phyloP scores from a whole-genome alignment of 495 filamentous ascomycete species.

The Lophium mytilinum region DNA sequence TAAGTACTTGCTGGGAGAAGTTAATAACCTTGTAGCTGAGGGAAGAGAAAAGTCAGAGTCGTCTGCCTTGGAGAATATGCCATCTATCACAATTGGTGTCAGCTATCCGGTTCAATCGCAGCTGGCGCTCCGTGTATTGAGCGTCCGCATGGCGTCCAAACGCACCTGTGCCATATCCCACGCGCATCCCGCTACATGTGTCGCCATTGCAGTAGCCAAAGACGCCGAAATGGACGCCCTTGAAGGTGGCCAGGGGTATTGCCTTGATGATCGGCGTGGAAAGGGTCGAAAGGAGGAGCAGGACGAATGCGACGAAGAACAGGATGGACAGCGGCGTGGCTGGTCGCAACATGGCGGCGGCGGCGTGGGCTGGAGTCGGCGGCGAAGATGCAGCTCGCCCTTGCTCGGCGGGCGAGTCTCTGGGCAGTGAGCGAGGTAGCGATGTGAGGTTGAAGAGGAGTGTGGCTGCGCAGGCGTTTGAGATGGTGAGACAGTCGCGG shows the following conservation, averaged over 20 bases:
- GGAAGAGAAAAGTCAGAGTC: constrained; percentile 65
- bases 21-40: constrained; percentile 41
- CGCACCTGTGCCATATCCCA: constrained; percentile 84
- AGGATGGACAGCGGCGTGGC: constrained; percentile 86
- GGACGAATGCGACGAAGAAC: constrained; percentile 74
- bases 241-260: constrained; percentile 72
- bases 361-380: constrained; percentile 6
- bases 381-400: constrained; percentile 17
- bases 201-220: constrained; percentile 73
- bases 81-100: constrained; percentile 20
- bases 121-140: neutral
- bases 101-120: neutral
- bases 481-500: no score
- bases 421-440: neutral
- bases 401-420: constrained; percentile 6
- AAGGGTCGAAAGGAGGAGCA: constrained; percentile 78
- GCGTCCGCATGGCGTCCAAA: constrained; percentile 15
- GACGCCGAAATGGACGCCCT: constrained; percentile 78
- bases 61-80: constrained; percentile 37
- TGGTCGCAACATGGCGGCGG: constrained; percentile 63
- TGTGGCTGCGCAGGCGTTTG: neutral
- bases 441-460: neutral
- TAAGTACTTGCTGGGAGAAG: no score
- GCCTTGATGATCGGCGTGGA: constrained; percentile 86
- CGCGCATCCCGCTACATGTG: constrained; percentile 60